These are phyloP conservation scores for Candida khao-thaluensis DNA, from an alignment of 805 yeast genomes.

Conservation along the genomic window DNA sequence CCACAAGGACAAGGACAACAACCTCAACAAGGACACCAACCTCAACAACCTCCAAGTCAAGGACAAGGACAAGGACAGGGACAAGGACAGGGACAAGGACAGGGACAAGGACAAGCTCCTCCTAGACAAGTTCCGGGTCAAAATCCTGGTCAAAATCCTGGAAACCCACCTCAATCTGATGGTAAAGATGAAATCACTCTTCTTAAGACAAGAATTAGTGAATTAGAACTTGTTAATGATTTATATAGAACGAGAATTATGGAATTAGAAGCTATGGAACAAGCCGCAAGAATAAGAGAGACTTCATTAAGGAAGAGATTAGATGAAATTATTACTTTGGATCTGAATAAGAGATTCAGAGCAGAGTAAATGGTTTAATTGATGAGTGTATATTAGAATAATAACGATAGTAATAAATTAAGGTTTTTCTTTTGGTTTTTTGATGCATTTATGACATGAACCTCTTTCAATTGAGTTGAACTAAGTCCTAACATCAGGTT, in stretches of 20 bases:
- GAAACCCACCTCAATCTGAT: constrained; percentile 2
- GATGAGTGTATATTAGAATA: constrained; percentile 11
- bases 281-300: constrained; percentile 53
- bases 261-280: constrained; percentile 74
- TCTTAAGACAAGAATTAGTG: constrained; percentile 76
- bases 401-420: not conserved
- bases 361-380: constrained; percentile 25
- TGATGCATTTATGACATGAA: not conserved
- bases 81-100: constrained; percentile 1
- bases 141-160: not conserved
- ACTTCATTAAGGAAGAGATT: constrained; percentile 46
- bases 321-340: constrained; percentile 41
- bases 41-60: not conserved
- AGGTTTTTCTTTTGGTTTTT: too few relatives aligned
- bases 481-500: constrained; percentile 82
- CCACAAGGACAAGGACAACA: not conserved
- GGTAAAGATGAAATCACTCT: constrained; percentile 28
- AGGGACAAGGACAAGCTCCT: constrained; percentile 2
- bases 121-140: not conserved
- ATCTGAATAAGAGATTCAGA: constrained; percentile 30
- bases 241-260: constrained; percentile 76
- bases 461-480: too few relatives aligned
- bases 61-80: not conserved
- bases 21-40: not conserved
- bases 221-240: constrained; percentile 88